A percentile compares a stretch with the other conserved stretches of the same genome.
Conservation (phyloP, 202 grass and related monocot species). For the Panicum hallii region DNA sequence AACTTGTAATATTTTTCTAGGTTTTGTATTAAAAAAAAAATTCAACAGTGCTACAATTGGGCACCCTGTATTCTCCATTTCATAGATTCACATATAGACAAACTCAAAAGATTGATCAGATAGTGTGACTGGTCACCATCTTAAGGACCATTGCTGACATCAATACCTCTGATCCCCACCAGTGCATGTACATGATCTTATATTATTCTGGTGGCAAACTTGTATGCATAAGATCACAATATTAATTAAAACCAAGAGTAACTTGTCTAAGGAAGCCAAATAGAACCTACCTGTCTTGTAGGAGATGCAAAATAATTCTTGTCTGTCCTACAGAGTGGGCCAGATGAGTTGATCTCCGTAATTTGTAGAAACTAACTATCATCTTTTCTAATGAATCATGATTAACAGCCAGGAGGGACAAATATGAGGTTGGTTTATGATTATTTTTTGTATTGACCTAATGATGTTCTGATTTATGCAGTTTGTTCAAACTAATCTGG, state of each 20-base stretch:
- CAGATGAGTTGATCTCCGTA: neutral
- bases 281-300: neutral
- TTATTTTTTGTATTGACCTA: constrained; percentile 28
- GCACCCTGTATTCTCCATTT: constrained; percentile 4
- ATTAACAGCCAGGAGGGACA: constrained; percentile 26
- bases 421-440: neutral
- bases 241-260: constrained; percentile 35
- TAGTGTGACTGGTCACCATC: constrained; percentile 10
- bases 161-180: constrained; percentile 1
- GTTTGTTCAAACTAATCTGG: constrained; percentile 88
- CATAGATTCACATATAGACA: neutral
- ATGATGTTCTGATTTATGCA: constrained; percentile 55
- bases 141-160: constrained; percentile 18
- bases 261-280: neutral
- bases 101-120: constrained; percentile 11
- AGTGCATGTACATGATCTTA: constrained; percentile 9
- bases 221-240: neutral
- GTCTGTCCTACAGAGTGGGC: constrained; percentile 3
- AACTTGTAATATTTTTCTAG: constrained; percentile 37
- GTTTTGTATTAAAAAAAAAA: constrained; percentile 40
- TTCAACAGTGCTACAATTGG: constrained; percentile 8
- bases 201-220: neutral
- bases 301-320: neutral
- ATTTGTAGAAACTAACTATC: constrained; percentile 11
- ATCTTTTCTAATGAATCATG: constrained; percentile 34